Conservation (phyloP, 345 rosid genomes). For the Eucalyptus lansdowneana region DNA sequence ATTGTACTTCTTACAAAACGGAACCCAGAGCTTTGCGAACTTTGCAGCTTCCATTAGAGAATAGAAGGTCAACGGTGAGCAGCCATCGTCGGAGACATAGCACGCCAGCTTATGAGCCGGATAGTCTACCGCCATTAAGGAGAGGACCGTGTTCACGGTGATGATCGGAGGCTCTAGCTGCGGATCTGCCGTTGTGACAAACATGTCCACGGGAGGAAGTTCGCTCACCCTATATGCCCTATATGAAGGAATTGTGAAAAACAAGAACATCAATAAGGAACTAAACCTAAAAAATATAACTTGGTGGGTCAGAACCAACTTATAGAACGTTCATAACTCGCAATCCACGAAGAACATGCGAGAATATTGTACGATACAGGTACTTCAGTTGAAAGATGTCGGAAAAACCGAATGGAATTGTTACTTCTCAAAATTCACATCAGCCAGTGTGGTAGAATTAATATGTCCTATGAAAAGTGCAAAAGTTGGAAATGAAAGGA, state of each 20-base stretch:
- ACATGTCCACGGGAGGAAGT: constrained; percentile 50
- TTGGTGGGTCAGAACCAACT: not conserved
- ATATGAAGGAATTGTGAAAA: not conserved
- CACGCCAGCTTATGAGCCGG: constrained; percentile 38
- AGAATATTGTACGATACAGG: not conserved
- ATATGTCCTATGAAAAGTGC: not conserved
- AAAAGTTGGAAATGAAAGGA: not conserved
- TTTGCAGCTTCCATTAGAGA: constrained; percentile 47
- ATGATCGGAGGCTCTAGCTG: constrained; percentile 30
- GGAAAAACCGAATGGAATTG: not conserved
- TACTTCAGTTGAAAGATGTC: not conserved
- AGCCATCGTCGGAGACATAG: constrained; percentile 45
- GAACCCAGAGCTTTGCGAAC: constrained; percentile 66
- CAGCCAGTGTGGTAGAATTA: not conserved
- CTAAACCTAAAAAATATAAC: not conserved
- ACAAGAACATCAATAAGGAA: not conserved
- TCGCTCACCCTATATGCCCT: constrained; percentile 24
- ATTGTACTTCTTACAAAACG: constrained; percentile 52
- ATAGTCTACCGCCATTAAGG: constrained; percentile 43
- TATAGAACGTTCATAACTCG: not conserved
- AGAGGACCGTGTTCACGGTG: constrained; percentile 38
- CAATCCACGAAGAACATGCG: not conserved
- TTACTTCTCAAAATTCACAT: not conserved
- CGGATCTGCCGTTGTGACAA: constrained; percentile 38
- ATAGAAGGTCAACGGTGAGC: constrained; percentile 44